Evolutionary conservation across 2,329 filamentous ascomycete genomes (phyloP).

Genomic region (Hymenoscyphus scutula): DNA sequence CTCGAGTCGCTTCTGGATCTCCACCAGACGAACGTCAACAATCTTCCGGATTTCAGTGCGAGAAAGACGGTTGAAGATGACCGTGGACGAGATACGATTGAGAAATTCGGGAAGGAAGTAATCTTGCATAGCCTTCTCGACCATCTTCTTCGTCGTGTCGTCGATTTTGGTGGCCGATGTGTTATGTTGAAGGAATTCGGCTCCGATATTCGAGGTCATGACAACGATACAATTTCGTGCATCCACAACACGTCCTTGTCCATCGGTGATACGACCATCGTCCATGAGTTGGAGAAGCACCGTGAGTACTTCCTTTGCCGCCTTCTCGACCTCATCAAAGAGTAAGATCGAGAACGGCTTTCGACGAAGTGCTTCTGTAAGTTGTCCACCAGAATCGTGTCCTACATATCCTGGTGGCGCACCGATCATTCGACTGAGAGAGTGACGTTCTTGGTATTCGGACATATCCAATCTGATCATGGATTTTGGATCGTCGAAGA

Average conservation of each 20-base stretch:
- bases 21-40: slow-evolving; percentile 81
- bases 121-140: slow-evolving; percentile 86
- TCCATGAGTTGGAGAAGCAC: slow-evolving; percentile 99
- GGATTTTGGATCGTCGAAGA: slow-evolving; percentile 93
- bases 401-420: slow-evolving; percentile 96
- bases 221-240: slow-evolving; percentile 98
- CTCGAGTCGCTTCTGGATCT: slow-evolving; percentile 89
- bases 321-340: slow-evolving; percentile 98
- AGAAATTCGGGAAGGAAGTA: slow-evolving; percentile 99
- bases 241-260: slow-evolving; percentile 91
- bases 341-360: slow-evolving; percentile 96
- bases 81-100: slow-evolving; percentile 92
- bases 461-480: slow-evolving; percentile 99
- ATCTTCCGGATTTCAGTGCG: slow-evolving; percentile 89
- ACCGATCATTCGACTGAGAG: slow-evolving; percentile 95
- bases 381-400: slow-evolving; percentile 91
- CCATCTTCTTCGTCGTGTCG: slow-evolving; percentile 77
- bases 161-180: slow-evolving; percentile 80
- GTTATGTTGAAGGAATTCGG: slow-evolving; percentile 84
- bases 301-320: slow-evolving; percentile 94
- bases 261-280: slow-evolving; percentile 96
- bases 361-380: slow-evolving; percentile 90
- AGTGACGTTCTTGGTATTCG: slow-evolving; percentile 96
- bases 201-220: slow-evolving; percentile 97
- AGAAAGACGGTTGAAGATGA: slow-evolving; percentile 98